Percentiles rank a stretch among this genome's conserved stretches.
phyloP scores from a whole-genome alignment of 2,329 filamentous ascomycete genomes.

The Grosmannia serpens region DNA sequence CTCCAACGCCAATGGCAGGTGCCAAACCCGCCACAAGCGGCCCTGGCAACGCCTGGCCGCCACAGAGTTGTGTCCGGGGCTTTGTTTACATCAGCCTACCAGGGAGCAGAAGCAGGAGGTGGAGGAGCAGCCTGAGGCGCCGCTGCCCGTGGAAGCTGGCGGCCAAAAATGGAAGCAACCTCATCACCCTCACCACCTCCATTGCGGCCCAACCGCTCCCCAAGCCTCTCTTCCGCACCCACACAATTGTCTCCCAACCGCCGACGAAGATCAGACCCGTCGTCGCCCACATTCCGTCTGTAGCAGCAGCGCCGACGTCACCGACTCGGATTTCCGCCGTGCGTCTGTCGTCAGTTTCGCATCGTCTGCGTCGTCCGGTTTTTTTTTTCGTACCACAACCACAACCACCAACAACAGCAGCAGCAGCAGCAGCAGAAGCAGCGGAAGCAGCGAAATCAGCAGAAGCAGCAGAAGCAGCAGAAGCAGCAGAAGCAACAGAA shows the following conservation, averaged over 20 bases:
- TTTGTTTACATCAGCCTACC: conserved; percentile 1
- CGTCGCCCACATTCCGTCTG: too few species aligned
- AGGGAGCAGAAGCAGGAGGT: not conserved
- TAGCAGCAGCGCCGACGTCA: too few species aligned
- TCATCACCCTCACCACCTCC: not conserved
- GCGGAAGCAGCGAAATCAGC: too few species aligned
- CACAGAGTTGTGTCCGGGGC: not conserved
- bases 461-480: conserved; percentile 8
- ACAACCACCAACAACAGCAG: not conserved
- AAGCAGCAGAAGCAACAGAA: conserved; percentile 1
- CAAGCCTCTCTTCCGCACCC: too few species aligned
- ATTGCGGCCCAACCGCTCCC: not conserved
- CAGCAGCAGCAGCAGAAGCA: conserved; percentile 1
- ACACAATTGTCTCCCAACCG: too few species aligned
- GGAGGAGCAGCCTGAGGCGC: not conserved
- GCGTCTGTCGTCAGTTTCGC: not conserved
- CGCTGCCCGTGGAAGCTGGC: not conserved
- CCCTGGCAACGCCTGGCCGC: not conserved
- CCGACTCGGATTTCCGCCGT: not conserved
- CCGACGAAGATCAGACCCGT: too few species aligned
- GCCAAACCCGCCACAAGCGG: not conserved
- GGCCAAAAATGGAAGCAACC: not conserved
- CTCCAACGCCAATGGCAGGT: not conserved
- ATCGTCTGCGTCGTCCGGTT: not conserved
- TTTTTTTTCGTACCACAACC: too few species aligned